Evolutionary conservation across 1,139 yeast genomes (phyloP), one percentile per base, ranked within the genome.

Genomic region (Blastobotrys aristatus): DNA sequence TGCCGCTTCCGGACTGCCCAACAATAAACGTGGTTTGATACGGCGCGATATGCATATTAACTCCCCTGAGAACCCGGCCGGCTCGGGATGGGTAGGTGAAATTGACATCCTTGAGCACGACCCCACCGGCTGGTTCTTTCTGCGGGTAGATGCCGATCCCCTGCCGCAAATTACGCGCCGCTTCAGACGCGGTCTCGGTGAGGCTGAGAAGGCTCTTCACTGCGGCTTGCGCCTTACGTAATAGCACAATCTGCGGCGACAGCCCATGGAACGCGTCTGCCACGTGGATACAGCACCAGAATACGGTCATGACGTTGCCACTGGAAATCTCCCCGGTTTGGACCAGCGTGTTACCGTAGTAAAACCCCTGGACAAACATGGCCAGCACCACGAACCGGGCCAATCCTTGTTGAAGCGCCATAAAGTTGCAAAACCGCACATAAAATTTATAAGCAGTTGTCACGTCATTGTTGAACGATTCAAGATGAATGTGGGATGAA

Each of bases 1-100:
- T 92, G 0, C 98, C 98, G 0, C 92, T 81, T 0, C 98, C 98
- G 0, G 97, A 88, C 52, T 75, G 73, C 0, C 98, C 98, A 43
- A 92, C 76, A 1, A 92, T 64, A 57, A 78, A 90, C 2, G 82
- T 79, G 17, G 77, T 61, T 34, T 69, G 57, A 1, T 77, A 74
- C 0, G 76, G 64, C 4, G 70, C 65, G 29, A 90, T 67, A 1
- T 58, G 55, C 36, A 85, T 53, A 17, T 66, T 60, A 1, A 84
- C 68, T 41, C 74, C 55, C 0, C 73, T 63, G 17, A 90, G 63
- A 0, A 77, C 77, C 3, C 55, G 50, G 4, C 71, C 70, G 0
- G 72, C 69, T 53, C 90, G 73, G 1, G 78, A 64, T 0, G 84
- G 80, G 59, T 89, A 90, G 1, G 71, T 60, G 60, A 89, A 90